Evolutionary conservation across 2,329 filamentous ascomycete genomes (phyloP).

Genomic region (Epichloe sp.): DNA sequence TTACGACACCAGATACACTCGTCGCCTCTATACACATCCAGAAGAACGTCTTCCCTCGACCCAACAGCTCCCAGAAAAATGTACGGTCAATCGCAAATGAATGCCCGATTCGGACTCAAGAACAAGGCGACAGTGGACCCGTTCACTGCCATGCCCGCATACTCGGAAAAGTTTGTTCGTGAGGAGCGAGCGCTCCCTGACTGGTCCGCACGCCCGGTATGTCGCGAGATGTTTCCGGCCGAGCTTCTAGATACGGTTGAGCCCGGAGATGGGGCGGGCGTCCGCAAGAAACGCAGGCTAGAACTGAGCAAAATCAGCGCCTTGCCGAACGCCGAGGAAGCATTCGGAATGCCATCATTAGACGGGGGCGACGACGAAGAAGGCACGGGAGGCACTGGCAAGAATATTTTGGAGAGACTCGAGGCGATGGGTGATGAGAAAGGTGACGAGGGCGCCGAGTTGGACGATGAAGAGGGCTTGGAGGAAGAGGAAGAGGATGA

Average conservation of each 20-base stretch:
- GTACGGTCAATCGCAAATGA: constrained; percentile 47
- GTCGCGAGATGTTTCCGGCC: constrained; percentile 39
- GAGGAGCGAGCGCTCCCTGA: constrained; percentile 41
- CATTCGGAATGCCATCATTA: constrained; percentile 27
- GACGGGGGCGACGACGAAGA: constrained; percentile 18
- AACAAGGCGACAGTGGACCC: constrained; percentile 44
- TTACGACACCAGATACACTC: constrained; percentile 44
- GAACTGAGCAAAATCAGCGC: constrained; percentile 34
- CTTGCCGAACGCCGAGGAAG: constrained; percentile 36
- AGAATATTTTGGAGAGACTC: constrained; percentile 31
- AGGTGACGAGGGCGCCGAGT: constrained; percentile 32
- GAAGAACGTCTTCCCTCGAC: constrained; percentile 28
- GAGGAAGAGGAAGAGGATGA: constrained; percentile 36
- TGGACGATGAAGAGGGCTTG: constrained; percentile 36
- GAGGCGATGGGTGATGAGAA: constrained; percentile 37
- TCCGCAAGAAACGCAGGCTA: constrained; percentile 30
- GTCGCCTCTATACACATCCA: constrained; percentile 43
- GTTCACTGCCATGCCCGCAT: constrained; percentile 45
- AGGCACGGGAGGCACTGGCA: constrained; percentile 15
- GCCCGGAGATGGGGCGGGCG: constrained; percentile 23
- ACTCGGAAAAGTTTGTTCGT: constrained; percentile 40
- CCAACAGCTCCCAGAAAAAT: constrained; percentile 25
- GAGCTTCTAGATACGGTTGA: constrained; percentile 44
- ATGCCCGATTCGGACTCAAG: constrained; percentile 40
- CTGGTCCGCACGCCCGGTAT: constrained; percentile 36